These are phyloP conservation scores for Flaveria robusta DNA, from an alignment of 129 eudicot genomes.

Conservation along the genomic window DNA sequence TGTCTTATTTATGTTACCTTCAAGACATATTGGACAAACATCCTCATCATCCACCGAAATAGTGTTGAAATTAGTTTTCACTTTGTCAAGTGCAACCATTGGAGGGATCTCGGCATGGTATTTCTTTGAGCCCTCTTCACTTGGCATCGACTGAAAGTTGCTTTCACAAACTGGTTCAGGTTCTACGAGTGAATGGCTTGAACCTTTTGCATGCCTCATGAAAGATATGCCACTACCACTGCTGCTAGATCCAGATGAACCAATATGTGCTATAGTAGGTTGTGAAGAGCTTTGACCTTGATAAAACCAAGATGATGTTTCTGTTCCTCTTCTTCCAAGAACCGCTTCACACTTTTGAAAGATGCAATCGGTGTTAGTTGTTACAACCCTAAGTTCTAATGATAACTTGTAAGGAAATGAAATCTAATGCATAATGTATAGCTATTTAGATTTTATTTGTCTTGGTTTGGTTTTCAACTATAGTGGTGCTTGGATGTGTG, in stretches of 20 bases:
- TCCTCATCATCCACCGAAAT: constrained; percentile 37
- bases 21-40: constrained; percentile 44
- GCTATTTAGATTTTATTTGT: neutral
- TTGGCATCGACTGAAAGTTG: constrained; percentile 18
- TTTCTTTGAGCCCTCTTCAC: constrained; percentile 33
- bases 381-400: constrained; percentile 9
- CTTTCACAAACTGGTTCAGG: constrained; percentile 32
- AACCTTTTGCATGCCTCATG: constrained; percentile 34
- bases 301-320: constrained; percentile 35
- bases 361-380: constrained; percentile 12
- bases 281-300: constrained; percentile 46
- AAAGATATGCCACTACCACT: constrained; percentile 33
- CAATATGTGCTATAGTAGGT: constrained; percentile 23
- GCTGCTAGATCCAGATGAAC: constrained; percentile 40
- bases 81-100: constrained; percentile 29
- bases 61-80: constrained; percentile 35
- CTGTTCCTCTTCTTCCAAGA: constrained; percentile 40
- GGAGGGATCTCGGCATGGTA: constrained; percentile 28
- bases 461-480: too few species aligned
- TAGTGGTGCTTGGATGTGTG: too few species aligned
- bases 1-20: constrained; percentile 29
- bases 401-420: constrained; percentile 3
- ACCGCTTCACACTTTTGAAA: constrained; percentile 41
- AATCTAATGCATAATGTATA: neutral
- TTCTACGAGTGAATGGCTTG: constrained; percentile 32